These are phyloP conservation scores for Gracilariopsis chorda DNA, from an alignment of 23 red algal species.

Conservation along the genomic window DNA sequence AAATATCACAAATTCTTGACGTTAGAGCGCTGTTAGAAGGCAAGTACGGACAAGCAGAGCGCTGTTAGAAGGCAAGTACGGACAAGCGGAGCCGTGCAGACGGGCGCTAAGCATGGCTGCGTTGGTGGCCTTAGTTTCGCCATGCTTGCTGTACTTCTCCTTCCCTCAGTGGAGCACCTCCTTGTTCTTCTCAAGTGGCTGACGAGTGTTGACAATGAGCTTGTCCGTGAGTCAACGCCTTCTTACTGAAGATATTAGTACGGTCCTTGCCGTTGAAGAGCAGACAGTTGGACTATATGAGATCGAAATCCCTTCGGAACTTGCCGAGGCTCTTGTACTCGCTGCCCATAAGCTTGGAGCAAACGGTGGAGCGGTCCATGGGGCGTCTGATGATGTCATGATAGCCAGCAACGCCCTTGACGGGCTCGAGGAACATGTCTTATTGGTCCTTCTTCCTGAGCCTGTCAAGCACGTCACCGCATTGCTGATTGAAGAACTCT, in stretches of 20 bases:
- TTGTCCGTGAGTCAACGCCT: constrained; percentile 69
- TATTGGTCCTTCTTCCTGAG: constrained; percentile 68
- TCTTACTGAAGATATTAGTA: constrained; percentile 62
- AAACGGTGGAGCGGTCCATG: constrained; percentile 78
- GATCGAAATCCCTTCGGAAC: constrained; percentile 65
- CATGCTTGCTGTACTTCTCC: constrained; percentile 49
- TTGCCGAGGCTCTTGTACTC: constrained; percentile 66
- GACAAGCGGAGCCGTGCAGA: neutral
- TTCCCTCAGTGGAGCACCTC: constrained; percentile 33
- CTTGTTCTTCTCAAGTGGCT: constrained; percentile 59
- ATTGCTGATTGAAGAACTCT: constrained; percentile 43
- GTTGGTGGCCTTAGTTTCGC: constrained; percentile 25
- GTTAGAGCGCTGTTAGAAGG: neutral
- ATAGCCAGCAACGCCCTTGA: constrained; percentile 65
- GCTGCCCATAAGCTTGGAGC: constrained; percentile 48
- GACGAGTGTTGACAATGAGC: constrained; percentile 58
- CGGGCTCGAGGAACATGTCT: constrained; percentile 71
- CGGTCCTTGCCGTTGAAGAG: constrained; percentile 77
- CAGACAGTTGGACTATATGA: constrained; percentile 83
- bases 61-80: neutral
- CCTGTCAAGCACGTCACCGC: constrained; percentile 64
- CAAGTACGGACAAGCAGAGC: neutral
- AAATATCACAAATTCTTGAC: neutral
- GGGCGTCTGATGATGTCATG: constrained; percentile 56
- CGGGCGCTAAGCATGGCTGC: neutral